Evolutionary conservation across 371 early-diverging fungal species (phyloP).

Genomic region (Lichtheimia ramosa): DNA sequence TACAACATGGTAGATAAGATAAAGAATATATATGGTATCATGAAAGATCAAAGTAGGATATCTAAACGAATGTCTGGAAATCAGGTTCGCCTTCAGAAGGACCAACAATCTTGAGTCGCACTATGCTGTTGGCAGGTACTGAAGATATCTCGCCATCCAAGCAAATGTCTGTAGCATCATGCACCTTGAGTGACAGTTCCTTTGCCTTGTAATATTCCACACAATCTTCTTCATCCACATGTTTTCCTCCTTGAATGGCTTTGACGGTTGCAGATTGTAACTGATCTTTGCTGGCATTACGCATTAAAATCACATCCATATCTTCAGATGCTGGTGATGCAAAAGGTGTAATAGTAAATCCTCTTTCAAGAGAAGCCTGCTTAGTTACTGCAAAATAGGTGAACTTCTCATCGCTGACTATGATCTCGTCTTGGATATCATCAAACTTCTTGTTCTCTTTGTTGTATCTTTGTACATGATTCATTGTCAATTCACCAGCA

Average conservation of each 20-base stretch:
- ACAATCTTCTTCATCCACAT: conserved; percentile 24
- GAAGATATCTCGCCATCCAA: conserved; percentile 46
- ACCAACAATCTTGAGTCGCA: conserved; percentile 28
- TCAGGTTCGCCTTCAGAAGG: conserved; percentile 22
- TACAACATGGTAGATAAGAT: too few species aligned
- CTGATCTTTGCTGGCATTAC: conserved; percentile 23
- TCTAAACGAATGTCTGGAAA: conserved; percentile 17
- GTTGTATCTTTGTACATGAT: conserved; percentile 17
- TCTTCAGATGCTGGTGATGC: conserved; percentile 30
- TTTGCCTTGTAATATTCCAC: conserved; percentile 43
- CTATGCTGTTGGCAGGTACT: conserved; percentile 28
- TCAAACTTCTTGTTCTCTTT: not conserved
- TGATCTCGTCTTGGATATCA: conserved; percentile 2
- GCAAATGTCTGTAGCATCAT: conserved; percentile 38
- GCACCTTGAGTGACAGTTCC: conserved; percentile 32
- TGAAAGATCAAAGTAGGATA: not conserved
- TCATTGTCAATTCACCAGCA: conserved; percentile 29
- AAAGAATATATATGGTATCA: not conserved
- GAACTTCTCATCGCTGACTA: conserved; percentile 18
- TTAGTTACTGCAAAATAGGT: conserved; percentile 46
- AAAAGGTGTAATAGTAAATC: conserved; percentile 43
- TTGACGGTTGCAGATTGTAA: conserved; percentile 28
- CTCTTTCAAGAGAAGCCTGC: conserved; percentile 42
- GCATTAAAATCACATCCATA: conserved; percentile 37
- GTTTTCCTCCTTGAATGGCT: conserved; percentile 38